phyloP scores from a whole-genome alignment of 1,284 basidiomycete species.

The Phellinidium pouzarii region DNA sequence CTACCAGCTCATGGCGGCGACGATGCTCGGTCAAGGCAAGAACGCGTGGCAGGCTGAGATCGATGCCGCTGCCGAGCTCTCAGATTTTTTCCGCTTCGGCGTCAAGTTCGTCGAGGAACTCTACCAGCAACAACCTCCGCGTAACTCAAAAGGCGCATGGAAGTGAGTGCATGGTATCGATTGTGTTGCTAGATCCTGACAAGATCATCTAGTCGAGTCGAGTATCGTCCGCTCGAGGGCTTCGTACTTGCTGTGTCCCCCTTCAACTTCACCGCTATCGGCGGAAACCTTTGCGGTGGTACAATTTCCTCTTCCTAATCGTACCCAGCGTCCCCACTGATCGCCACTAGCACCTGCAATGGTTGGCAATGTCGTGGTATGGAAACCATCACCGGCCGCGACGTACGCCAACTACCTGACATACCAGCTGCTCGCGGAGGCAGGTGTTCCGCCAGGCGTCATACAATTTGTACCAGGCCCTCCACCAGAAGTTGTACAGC shows the following conservation, averaged over 20 bases:
- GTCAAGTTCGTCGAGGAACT: conserved; percentile 96
- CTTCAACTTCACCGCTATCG: conserved; percentile 98
- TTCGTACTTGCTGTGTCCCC: conserved; percentile 97
- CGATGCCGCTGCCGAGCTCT: conserved; percentile 94
- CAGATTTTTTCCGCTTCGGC: conserved; percentile 95
- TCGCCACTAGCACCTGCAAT: conserved; percentile 69
- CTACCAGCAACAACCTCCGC: conserved; percentile 84
- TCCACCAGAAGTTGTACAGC: conserved; percentile 74
- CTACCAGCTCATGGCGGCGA: conserved; percentile 92
- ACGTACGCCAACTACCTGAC: conserved; percentile 94
- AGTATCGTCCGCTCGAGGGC: conserved; percentile 95
- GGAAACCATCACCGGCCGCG: conserved; percentile 97
- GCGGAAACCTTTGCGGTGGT: conserved; percentile 83
- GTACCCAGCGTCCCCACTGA: conserved; percentile 4
- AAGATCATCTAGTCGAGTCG: conserved; percentile 62
- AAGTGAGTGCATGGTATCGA: conserved; percentile 57
- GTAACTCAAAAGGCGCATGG: conserved; percentile 87
- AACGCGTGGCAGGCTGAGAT: conserved; percentile 99
- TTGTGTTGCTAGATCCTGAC: conserved; percentile 4
- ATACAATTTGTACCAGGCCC: conserved; percentile 96
- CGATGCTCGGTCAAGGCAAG: conserved; percentile 98
- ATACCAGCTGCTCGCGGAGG: conserved; percentile 89
- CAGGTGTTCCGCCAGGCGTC: conserved; percentile 89
- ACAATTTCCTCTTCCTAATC: conserved; percentile 21
- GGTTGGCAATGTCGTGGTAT: conserved; percentile 92